Percentiles rank a stretch among this genome's conserved stretches.
Conservation (phyloP, 345 rosid species). For the Sapria himalayana region DNA sequence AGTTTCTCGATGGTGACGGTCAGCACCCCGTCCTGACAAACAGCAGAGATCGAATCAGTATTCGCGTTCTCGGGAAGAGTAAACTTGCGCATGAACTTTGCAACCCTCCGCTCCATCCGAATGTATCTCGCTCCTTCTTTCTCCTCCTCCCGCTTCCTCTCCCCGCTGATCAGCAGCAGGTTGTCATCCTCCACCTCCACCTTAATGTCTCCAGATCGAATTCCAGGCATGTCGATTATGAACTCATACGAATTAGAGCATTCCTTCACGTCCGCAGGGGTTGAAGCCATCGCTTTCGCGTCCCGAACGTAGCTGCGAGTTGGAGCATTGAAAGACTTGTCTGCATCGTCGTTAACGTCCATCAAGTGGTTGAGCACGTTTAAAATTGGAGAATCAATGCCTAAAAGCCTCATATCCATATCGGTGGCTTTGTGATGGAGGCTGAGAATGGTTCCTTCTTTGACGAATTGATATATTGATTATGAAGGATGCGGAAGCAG, state of each 20-base stretch:
- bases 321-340: conserved; percentile 4
- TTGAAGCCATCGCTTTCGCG: conserved; percentile 11
- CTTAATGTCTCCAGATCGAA: conserved; percentile 9
- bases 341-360: conserved; percentile 7
- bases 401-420: conserved; percentile 12
- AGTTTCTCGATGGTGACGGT: conserved; percentile 48
- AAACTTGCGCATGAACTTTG: conserved; percentile 65
- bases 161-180: conserved; percentile 8
- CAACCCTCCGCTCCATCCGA: conserved; percentile 66
- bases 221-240: conserved; percentile 13
- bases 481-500: too few relatives aligned
- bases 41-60: conserved; percentile 33
- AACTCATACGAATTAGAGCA: conserved; percentile 9
- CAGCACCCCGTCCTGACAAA: conserved; percentile 55
- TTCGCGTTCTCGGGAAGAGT: conserved; percentile 51
- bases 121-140: conserved; percentile 37
- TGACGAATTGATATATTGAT: too few relatives aligned
- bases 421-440: too few relatives aligned
- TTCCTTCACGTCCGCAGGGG: conserved; percentile 13
- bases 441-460: too few relatives aligned
- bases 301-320: conserved; percentile 9
- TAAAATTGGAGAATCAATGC: conserved; percentile 2
- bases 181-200: conserved; percentile 14
- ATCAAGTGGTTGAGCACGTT: conserved; percentile 8
- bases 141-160: conserved; percentile 11